Base-by-base conservation (phyloP, 2,329 filamentous ascomycete genomes). In the Lasiodiplodia citricola region DNA sequence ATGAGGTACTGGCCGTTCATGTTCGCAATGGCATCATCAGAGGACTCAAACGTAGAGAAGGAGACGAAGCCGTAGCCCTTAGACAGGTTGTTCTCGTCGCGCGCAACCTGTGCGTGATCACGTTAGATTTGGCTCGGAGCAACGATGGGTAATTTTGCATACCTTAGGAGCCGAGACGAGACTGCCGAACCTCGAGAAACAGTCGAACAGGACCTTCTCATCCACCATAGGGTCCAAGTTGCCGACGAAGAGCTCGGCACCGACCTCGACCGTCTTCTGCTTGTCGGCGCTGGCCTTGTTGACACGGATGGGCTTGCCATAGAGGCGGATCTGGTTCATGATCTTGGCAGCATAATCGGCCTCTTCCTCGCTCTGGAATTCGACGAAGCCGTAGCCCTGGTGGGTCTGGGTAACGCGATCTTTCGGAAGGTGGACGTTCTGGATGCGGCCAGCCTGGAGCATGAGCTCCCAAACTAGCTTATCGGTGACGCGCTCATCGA, bases 311-410 rank as follows among this genome's bases (percentile, higher is more conserved):
- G 94, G 94, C 80, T 97, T 98, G 72, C 94, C 94, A 80, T 92
- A 97, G 28, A 99, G 85, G 70, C 94, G 91, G 73, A 98, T 91
- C 78, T 95, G 93, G 83, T 98, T 98, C 92, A 98, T 96, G 74
- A 97, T 93, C 78, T 95, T 91, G 74, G 94, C 92, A 25, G 96
- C 95, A 83, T 99, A 99, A 79, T 98, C 96, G 75, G 96, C 96
- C 80, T 97, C 96, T 76, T 94, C 90, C 79, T 97, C 94, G 73
- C 92, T 94, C 77, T 94, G 95, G 81, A 97, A 99, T 82, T 99
- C 96, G 81, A 99, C 96, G 82, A 99, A 99, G 75, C 96, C 96
- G 85, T 97, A 99, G 74, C 96, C 96, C 82, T 98, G 96, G 81
- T 99, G 96, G 68, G 91, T 91, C 78, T 97, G 94, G 57, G 96